Conservation (phyloP, 2,329 filamentous ascomycete genomes). For the Colletotrichum limetticola region DNA sequence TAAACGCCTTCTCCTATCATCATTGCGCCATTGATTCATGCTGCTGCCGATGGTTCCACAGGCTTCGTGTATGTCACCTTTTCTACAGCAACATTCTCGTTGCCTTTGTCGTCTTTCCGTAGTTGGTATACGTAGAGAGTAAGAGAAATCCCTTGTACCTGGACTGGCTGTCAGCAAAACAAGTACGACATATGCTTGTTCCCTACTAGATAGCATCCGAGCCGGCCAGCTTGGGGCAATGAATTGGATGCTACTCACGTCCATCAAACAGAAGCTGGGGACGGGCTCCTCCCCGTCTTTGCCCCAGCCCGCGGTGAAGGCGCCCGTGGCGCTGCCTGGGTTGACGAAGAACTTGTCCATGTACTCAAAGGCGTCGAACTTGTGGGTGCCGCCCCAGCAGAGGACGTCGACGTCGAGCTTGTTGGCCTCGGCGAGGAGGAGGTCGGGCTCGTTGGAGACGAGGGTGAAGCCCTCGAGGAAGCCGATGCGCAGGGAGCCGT, state of each 20-base stretch:
- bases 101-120: conserved; percentile 79
- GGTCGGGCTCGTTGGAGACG: conserved; percentile 73
- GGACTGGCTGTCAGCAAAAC: conserved; percentile 38
- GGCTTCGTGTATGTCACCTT: conserved; percentile 89
- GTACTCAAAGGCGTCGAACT: conserved; percentile 78
- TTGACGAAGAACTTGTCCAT: conserved; percentile 82
- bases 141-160: conserved; percentile 96
- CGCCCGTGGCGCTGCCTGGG: conserved; percentile 74
- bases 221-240: no score
- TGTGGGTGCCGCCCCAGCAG: conserved; percentile 75
- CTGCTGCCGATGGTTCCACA: conserved; percentile 65
- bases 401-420: conserved; percentile 75
- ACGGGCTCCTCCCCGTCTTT: conserved; percentile 76
- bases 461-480: conserved; percentile 77
- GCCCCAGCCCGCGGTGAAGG: conserved; percentile 68
- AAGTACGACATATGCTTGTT: background rate
- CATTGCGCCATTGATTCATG: conserved; percentile 49
- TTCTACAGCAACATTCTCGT: conserved; percentile 84
- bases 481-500: conserved; percentile 72
- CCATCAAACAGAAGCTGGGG: conserved; percentile 97
- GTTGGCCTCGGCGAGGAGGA: conserved; percentile 75
- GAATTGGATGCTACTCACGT: conserved; percentile 64
- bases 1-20: conserved; percentile 2
- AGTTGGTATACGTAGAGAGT: conserved; percentile 95
- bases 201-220: no score